Base-by-base conservation (phyloP, 768 basidiomycete species). In the Pleurotus tuber-regium region DNA sequence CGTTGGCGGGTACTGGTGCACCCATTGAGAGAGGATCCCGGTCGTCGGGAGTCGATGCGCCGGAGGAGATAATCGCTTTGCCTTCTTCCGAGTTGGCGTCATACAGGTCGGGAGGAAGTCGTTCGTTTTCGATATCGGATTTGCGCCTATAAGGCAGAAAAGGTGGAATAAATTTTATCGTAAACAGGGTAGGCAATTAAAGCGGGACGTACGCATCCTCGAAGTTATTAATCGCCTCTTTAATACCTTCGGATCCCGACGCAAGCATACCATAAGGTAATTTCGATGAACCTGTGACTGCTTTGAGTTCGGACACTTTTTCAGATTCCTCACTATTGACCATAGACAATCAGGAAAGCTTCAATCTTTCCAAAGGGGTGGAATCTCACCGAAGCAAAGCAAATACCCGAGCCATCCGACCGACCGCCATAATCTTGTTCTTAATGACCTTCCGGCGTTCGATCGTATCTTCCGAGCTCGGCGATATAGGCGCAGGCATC, bases 321-420 rank as follows among this genome's bases (percentile, higher is more conserved):
- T 99, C 97, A 2, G 95, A 95, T 68, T 99, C 97, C 78, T 98
- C 97, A 61, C 96, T 94, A 48, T n/a, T n/a, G n/a, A n/a, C n/a
- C 28, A 50, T 0, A 14, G 50, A 35, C 42, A 41, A 3, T 55
- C 3, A 29, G 50, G 12, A 40, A 44, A 19, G 23, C 21, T 33
- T 11, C 18, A 14, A 21, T 36, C 19, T 36, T 25, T 21, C 10
- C 47, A 38, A 26, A 9, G n/a, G 21, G n/a, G 31, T 23, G 18
- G 1, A 14, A 73, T n/a, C 87, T 54, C 52, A 96, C 92, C 95
- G 89, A 53, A 99, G 83, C 28, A 99, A 77, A 3, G 95, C 89
- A 71, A 99, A 98, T 24, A 99, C 93, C 39, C 94, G 79, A 10
- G 94, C 87, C 90, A 99, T 95, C 56, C 94, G 79, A 28, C 96